phyloP scores from a whole-genome alignment of 345 rosid species.

The Moricandia arvensis region DNA sequence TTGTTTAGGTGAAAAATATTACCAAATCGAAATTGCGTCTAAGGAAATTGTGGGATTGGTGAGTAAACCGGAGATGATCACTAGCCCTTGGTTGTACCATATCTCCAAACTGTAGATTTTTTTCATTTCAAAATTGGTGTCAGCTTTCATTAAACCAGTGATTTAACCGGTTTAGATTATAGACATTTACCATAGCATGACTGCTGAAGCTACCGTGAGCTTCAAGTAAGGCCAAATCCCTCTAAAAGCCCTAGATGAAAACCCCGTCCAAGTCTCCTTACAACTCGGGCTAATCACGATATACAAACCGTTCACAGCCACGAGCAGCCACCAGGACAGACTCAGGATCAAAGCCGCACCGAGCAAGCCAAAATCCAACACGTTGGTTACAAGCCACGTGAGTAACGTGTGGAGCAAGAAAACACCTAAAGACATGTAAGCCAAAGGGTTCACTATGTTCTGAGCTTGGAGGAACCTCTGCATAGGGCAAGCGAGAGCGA shows the following conservation, averaged over 20 bases:
- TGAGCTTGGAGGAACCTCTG: constrained; percentile 95
- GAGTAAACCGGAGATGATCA: constrained; percentile 81
- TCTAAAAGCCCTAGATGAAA: constrained; percentile 54
- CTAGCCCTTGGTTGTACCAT: constrained; percentile 96
- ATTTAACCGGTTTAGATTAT: neutral
- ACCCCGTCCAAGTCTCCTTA: constrained; percentile 80
- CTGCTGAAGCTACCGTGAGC: constrained; percentile 81
- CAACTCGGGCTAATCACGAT: constrained; percentile 67
- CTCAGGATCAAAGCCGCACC: constrained; percentile 75
- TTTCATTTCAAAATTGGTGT: neutral
- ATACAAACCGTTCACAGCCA: constrained; percentile 48
- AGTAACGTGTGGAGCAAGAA: constrained; percentile 66
- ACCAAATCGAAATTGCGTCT: constrained; percentile 90
- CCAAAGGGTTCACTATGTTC: constrained; percentile 91
- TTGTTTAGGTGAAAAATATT: neutral
- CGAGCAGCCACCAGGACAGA: constrained; percentile 84
- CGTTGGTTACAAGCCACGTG: constrained; percentile 57
- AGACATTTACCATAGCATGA: constrained; percentile 73
- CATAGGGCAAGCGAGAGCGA: constrained; percentile 78
- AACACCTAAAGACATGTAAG: constrained; percentile 72
- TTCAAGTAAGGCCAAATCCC: constrained; percentile 96
- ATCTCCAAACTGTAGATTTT: constrained; percentile 68
- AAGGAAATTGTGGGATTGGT: constrained; percentile 68
- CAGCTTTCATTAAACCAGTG: neutral
- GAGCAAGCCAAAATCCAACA: constrained; percentile 56